Conservation (phyloP, 495 filamentous ascomycete genomes). For the Parathielavia hyrcaniae region DNA sequence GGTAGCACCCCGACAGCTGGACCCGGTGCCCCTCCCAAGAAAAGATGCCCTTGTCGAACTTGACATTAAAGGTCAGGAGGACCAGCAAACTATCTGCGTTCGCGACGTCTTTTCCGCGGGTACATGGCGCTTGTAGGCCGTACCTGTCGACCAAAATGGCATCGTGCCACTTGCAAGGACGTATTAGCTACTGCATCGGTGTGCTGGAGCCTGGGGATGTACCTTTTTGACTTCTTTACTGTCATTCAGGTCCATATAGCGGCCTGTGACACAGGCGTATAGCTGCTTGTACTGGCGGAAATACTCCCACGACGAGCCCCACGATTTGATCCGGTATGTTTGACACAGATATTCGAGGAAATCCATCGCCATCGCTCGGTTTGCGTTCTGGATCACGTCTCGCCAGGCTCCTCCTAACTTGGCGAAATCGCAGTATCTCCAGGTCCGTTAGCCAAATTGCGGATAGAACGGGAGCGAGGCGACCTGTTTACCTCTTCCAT, state of each 20-base stretch:
- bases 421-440: neutral
- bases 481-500: slow-evolving; percentile 14
- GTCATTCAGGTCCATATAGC: slow-evolving; percentile 27
- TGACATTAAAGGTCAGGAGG: slow-evolving; percentile 27
- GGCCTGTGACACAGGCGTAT: slow-evolving; percentile 21
- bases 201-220: slow-evolving; percentile 22
- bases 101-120: slow-evolving; percentile 28
- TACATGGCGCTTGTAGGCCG: slow-evolving; percentile 31
- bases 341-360: slow-evolving; percentile 27
- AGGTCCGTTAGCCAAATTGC: slow-evolving; percentile 2
- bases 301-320: slow-evolving; percentile 20
- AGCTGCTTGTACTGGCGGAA: slow-evolving; percentile 28
- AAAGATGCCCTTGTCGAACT: slow-evolving; percentile 27
- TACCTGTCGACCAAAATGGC: slow-evolving; percentile 24
- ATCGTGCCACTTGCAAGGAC: slow-evolving; percentile 25
- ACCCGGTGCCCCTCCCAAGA: slow-evolving; percentile 23
- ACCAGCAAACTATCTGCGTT: slow-evolving; percentile 23
- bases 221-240: slow-evolving; percentile 34
- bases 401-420: slow-evolving; percentile 18
- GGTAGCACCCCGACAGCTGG: slow-evolving; percentile 15
- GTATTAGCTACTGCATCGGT: slow-evolving; percentile 3
- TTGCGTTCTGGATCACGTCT: slow-evolving; percentile 21
- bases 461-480: neutral
- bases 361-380: slow-evolving; percentile 24
- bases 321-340: slow-evolving; percentile 19